Evolutionary conservation across 805 yeast species (phyloP).

Genomic region (Candida multigemmis): DNA sequence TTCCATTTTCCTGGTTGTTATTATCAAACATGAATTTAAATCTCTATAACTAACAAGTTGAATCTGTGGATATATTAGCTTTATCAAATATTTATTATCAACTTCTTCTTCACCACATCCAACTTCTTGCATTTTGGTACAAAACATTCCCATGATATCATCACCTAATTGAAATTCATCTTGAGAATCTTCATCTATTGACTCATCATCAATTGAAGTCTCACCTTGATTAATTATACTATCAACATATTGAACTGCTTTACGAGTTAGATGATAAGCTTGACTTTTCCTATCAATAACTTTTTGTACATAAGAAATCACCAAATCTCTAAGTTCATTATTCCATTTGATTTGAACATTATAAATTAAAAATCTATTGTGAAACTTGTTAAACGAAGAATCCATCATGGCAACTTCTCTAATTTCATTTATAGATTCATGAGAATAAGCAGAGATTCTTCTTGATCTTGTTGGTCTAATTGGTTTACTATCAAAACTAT

Average conservation of each 20-base stretch:
- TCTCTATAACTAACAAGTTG: conserved; percentile 47
- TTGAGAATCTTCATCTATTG: conserved; percentile 9
- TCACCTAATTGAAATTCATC: conserved; percentile 13
- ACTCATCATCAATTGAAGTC: conserved; percentile 4
- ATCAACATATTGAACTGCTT: conserved; percentile 41
- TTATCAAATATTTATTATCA: conserved; percentile 53
- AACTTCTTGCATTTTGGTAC: conserved; percentile 39
- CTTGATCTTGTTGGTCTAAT: conserved; percentile 8
- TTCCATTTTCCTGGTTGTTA: conserved; percentile 53
- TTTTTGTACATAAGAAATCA: conserved; percentile 47
- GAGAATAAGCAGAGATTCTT: conserved; percentile 20
- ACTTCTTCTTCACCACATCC: conserved; percentile 30
- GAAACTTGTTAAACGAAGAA: conserved; percentile 29
- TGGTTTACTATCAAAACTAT: no score
- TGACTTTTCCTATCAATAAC: conserved; percentile 34
- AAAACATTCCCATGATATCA: conserved; percentile 38
- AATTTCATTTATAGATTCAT: conserved; percentile 15
- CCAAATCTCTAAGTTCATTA: conserved; percentile 51
- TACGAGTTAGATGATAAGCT: conserved; percentile 36
- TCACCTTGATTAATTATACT: conserved; percentile 18
- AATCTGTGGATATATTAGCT: conserved; percentile 73
- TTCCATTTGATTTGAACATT: conserved; percentile 76
- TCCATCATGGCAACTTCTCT: conserved; percentile 12
- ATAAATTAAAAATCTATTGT: conserved; percentile 66
- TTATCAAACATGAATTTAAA: conserved; percentile 37